A percentile compares a stretch with the other conserved stretches of the same genome.
These are phyloP conservation scores for Bauhinia variegata DNA, from an alignment of 306 rosid genomes.

Conservation along the genomic window DNA sequence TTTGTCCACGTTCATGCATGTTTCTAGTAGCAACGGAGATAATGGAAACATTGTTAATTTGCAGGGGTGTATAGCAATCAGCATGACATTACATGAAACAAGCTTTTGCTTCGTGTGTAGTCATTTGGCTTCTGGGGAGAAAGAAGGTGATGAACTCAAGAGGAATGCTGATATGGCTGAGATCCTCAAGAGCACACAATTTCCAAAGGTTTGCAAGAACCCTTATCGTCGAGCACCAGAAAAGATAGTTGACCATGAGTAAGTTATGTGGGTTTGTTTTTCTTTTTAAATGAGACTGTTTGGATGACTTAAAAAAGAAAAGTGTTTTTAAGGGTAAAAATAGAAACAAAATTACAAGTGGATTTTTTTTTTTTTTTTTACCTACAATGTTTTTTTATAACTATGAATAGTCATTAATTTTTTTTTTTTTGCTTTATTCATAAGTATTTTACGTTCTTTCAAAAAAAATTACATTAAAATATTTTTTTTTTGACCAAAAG, in stretches of 20 bases:
- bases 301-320: too few relatives aligned
- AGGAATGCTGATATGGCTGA: constrained; percentile 84
- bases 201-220: constrained; percentile 74
- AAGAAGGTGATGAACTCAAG: constrained; percentile 87
- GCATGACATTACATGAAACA: constrained; percentile 91
- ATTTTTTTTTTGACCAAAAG: too few relatives aligned
- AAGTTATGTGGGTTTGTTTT: constrained; percentile 27
- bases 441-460: too few relatives aligned
- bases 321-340: too few relatives aligned
- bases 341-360: too few relatives aligned
- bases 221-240: constrained; percentile 65
- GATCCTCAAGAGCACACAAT: constrained; percentile 74
- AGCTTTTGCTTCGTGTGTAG: constrained; percentile 92
- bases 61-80: constrained; percentile 96
- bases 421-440: too few relatives aligned
- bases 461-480: too few relatives aligned
- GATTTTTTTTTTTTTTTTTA: too few relatives aligned
- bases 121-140: constrained; percentile 98
- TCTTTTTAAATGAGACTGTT: too few relatives aligned
- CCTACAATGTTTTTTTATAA: too few relatives aligned
- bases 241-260: constrained; percentile 84
- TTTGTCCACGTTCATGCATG: too few relatives aligned
- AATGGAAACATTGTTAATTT: constrained; percentile 21
- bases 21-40: neutral
- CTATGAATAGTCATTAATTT: too few relatives aligned